phyloP scores from a whole-genome alignment of 768 basidiomycete genomes.

The Pseudohyphozyma bogoriensis region DNA sequence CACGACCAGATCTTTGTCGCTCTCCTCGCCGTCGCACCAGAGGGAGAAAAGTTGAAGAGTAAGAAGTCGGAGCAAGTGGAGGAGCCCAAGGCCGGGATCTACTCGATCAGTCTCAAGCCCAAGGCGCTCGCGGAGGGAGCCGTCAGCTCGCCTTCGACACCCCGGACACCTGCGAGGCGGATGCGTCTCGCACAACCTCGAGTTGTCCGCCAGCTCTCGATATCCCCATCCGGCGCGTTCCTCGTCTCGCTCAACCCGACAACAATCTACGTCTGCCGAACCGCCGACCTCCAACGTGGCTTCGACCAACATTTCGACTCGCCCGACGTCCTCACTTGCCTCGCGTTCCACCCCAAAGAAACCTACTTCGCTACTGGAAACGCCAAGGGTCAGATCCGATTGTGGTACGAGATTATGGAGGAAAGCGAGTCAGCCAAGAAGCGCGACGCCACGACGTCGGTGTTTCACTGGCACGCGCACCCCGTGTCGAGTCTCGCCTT shows the following conservation, averaged over 20 bases:
- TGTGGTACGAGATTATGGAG: conserved; percentile 86
- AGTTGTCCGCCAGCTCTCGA: conserved; percentile 46
- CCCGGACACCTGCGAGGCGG: conserved; percentile 16
- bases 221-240: conserved; percentile 69
- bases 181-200: conserved; percentile 29
- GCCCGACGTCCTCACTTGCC: conserved; percentile 65
- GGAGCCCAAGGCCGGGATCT: conserved; percentile 12
- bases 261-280: conserved; percentile 55
- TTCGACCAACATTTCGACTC: conserved; percentile 62
- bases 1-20: conserved; percentile 63
- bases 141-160: conserved; percentile 1
- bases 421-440: conserved; percentile 37
- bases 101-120: conserved; percentile 7
- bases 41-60: background rate
- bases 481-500: conserved; percentile 77
- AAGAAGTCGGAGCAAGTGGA: background rate
- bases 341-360: conserved; percentile 77
- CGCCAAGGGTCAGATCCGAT: conserved; percentile 63
- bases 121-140: background rate
- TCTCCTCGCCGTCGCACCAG: conserved; percentile 5
- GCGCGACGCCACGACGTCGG: conserved; percentile 53
- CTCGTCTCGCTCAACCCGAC: conserved; percentile 63
- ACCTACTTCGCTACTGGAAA: conserved; percentile 96
- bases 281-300: conserved; percentile 46
- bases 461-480: conserved; percentile 95